Evolutionary conservation across 2,329 filamentous ascomycete species (phyloP).

Genomic region (Penicillium sp.): DNA sequence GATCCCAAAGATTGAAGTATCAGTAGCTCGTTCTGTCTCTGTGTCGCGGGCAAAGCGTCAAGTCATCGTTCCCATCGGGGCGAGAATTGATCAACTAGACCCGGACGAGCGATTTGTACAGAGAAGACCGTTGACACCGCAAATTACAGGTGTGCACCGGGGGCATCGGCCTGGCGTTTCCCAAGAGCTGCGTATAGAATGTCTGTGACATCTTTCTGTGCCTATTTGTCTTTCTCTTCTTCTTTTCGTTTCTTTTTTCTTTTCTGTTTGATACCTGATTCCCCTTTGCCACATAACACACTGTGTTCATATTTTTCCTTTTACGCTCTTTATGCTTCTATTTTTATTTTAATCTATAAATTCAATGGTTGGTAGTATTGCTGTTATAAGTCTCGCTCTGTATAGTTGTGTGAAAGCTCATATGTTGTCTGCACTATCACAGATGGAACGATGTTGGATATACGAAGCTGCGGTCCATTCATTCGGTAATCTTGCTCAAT

Average conservation of each 20-base stretch:
- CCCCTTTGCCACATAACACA: not conserved
- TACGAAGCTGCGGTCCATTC: too few relatives aligned
- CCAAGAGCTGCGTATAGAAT: slow-evolving; percentile 36
- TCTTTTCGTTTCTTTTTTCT: slow-evolving; percentile 1
- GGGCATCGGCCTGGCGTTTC: slow-evolving; percentile 35
- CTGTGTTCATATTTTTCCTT: not conserved
- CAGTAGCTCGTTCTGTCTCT: slow-evolving; percentile 41
- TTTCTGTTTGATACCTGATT: slow-evolving; percentile 1
- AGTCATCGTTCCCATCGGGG: slow-evolving; percentile 38
- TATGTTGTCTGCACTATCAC: too few relatives aligned
- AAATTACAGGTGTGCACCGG: slow-evolving; percentile 28
- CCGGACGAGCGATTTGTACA: slow-evolving; percentile 32
- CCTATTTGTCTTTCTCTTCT: not conserved
- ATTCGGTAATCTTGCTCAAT: too few relatives aligned
- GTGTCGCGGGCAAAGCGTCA: slow-evolving; percentile 37
- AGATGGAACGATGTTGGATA: too few relatives aligned
- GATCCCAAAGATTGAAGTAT: slow-evolving; percentile 31
- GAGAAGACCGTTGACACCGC: slow-evolving; percentile 29
- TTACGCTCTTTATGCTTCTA: not conserved
- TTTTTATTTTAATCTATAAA: not conserved
- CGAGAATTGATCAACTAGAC: slow-evolving; percentile 24
- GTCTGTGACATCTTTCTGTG: slow-evolving; percentile 13
- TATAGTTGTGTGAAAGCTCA: too few relatives aligned
- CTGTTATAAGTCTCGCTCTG: too few relatives aligned
- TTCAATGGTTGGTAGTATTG: not conserved